Evolutionary conservation across 768 basidiomycete species (phyloP).

Genomic region (Lactifluus echinatus): DNA sequence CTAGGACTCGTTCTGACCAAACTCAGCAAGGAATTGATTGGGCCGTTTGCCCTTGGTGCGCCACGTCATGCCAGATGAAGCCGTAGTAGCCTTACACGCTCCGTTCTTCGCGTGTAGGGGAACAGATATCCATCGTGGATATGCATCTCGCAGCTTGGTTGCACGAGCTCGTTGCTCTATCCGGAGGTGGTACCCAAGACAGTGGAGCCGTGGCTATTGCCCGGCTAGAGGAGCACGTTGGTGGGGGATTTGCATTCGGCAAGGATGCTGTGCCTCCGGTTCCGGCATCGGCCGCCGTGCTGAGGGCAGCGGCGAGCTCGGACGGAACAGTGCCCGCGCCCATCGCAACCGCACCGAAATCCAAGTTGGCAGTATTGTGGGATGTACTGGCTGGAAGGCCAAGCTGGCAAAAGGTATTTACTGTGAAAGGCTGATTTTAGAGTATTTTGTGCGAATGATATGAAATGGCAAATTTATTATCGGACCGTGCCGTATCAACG

Average conservation of each 20-base stretch:
- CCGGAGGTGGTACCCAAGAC: constrained; percentile 43
- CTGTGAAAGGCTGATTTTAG: not conserved
- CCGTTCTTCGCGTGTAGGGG: constrained; percentile 41
- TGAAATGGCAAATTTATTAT: not conserved
- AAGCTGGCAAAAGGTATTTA: constrained; percentile 70
- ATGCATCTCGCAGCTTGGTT: constrained; percentile 77
- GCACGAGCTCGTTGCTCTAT: constrained; percentile 45
- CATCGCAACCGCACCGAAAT: constrained; percentile 18
- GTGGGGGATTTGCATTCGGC: constrained; percentile 36
- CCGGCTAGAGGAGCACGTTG: constrained; percentile 47
- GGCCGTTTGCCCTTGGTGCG: constrained; percentile 58
- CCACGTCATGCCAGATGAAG: not conserved
- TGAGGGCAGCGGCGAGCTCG: constrained; percentile 18
- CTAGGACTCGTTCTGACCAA: constrained; percentile 39
- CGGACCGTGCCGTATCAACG: too few relatives aligned
- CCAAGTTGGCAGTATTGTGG: constrained; percentile 58
- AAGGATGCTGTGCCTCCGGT: constrained; percentile 16
- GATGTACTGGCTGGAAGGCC: constrained; percentile 49
- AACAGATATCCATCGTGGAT: constrained; percentile 76
- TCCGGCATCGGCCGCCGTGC: constrained; percentile 10
- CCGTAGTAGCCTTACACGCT: not conserved
- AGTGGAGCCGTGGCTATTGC: constrained; percentile 42
- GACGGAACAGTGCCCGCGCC: not conserved
- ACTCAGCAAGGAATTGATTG: constrained; percentile 50
- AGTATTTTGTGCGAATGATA: not conserved